phyloP scores from a whole-genome alignment of 1,139 yeast species.

The Blastobotrys serpentis region DNA sequence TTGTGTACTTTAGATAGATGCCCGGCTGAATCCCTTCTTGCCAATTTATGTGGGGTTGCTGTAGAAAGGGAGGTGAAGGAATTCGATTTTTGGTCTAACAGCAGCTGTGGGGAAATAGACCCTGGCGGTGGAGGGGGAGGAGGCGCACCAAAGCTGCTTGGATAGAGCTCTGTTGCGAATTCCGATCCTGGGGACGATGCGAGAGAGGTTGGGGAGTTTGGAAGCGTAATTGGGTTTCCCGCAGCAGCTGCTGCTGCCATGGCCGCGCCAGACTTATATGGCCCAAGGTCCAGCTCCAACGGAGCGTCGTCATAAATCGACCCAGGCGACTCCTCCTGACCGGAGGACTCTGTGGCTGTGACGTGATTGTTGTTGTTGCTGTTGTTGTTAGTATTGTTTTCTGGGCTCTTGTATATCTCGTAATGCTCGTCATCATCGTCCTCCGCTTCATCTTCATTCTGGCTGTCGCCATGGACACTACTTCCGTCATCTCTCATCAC shows the following conservation, averaged over 20 bases:
- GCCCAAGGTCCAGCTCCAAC: constrained; percentile 21
- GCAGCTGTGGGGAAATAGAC: constrained; percentile 8
- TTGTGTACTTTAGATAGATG: constrained; percentile 21
- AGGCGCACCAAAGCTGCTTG: background rate
- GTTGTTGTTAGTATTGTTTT: background rate
- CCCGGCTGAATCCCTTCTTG: constrained; percentile 11
- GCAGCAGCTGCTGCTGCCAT: constrained; percentile 31
- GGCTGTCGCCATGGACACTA: background rate
- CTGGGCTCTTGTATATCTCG: background rate
- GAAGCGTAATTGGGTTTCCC: constrained; percentile 5
- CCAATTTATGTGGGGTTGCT: constrained; percentile 10
- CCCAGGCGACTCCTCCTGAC: constrained; percentile 9
- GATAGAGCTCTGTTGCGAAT: constrained; percentile 4
- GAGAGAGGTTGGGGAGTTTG: constrained; percentile 16
- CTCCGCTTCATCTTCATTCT: constrained; percentile 10
- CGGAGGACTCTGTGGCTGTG: too few species aligned
- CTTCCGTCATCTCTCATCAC: constrained; percentile 22
- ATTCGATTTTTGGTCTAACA: constrained; percentile 7
- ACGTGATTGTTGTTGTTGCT: background rate
- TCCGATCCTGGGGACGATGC: constrained; percentile 19
- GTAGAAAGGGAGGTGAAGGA: constrained; percentile 9
- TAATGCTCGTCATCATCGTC: constrained; percentile 5
- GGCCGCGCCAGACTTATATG: constrained; percentile 25
- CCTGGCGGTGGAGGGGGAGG: too few species aligned
- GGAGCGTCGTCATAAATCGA: constrained; percentile 1